Evolutionary conservation across 2,329 filamentous ascomycete species (phyloP), one percentile per base, ranked within the genome.

Genomic region (Metarhizium album): DNA sequence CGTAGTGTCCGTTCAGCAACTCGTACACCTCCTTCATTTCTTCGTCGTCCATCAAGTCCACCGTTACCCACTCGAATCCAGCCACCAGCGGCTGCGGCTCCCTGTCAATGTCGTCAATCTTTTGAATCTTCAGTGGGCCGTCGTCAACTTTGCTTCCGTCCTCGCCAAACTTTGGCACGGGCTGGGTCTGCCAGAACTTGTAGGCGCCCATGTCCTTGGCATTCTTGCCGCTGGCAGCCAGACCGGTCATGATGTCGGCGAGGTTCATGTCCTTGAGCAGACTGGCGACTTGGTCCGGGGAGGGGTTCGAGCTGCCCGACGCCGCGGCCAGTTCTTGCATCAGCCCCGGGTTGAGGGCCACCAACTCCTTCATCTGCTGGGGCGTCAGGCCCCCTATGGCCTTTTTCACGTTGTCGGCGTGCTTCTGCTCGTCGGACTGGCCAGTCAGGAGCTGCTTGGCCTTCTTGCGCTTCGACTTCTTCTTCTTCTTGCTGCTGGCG

Each of bases 151-250:
- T 71, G 46, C 74, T 70, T 14, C 62, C 59, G 53, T 74, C 68
- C 65, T 83, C 73, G 60, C 79, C 84, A 63, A 97, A 95, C 62
- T 84, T 84, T 47, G 87, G 87, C 53, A 98, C 93, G 1, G 93
- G 93, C 68, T 98, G 93, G 45, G 93, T 98, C 67, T 89, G 84
- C 93, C 93, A 98, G 73, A 98, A 98, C 70, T 95, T 96, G 77
- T 97, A 96, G 52, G 84, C 87, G 6, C 85, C 90, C 89, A 96
- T 95, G 64, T 96, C 90, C 73, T 95, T 96, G 60, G 82, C 84
- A 62, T 95, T 95, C 76, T 93, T 94, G 51, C 86, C 87, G 54
- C 80, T 83, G 7, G 87, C 75, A 16, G 90, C 85, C 61, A 87
- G 68, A 0, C 85, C 84, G 1, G 85, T 87, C 77, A 88, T 80